Evolutionary conservation across 306 rosid genomes (phyloP), one percentile per base, ranked within the genome.

Genomic region (Quercus suber): DNA sequence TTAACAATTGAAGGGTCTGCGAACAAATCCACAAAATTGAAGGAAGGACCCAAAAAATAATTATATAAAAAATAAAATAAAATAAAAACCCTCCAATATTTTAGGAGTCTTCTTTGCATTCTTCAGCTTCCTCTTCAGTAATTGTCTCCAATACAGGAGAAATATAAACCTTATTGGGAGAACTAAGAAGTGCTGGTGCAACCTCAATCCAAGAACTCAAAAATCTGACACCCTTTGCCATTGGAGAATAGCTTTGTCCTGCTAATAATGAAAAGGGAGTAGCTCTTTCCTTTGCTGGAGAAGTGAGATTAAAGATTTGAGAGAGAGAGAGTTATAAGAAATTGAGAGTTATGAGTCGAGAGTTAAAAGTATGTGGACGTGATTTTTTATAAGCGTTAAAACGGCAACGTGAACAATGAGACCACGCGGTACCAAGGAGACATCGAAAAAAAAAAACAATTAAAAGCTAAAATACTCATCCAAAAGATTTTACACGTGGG

Each of bases 141-240:
- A 90, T 92, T 41, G 97, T 85, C 81, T 87, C 97, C 56, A 90
- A 71, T 1, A 45, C 27, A 41, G 94, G 91, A 69, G 80, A 63
- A 67, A 60, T 77, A 20, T 88, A 86, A 57, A 79, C 79, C 79
- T 78, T 90, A 12, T 11, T 64, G 21, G 67, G 80, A 11, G 73
- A 71, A 75, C 88, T 86, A 68, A 92, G 20, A 53, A 80, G 75
- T 23, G 86, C 74, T 8, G 97, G 97, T n/a, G 79, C 90, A 51
- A 75, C 84, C 84, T 90, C 94, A 59, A 80, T 27, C 90, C 82
- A 86, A 3, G 35, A 85, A 53, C 72, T 82, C 84, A 88, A 78
- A 0, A 25, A 58, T 57, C 77, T 82, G 9, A 58, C 83, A 78
- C 53, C 60, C 78, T 78, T 87, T 69, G 76, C 87, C 97, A 87